Base-by-base conservation (phyloP, 1,139 yeast species). In the Insectozyma bohioensis region DNA sequence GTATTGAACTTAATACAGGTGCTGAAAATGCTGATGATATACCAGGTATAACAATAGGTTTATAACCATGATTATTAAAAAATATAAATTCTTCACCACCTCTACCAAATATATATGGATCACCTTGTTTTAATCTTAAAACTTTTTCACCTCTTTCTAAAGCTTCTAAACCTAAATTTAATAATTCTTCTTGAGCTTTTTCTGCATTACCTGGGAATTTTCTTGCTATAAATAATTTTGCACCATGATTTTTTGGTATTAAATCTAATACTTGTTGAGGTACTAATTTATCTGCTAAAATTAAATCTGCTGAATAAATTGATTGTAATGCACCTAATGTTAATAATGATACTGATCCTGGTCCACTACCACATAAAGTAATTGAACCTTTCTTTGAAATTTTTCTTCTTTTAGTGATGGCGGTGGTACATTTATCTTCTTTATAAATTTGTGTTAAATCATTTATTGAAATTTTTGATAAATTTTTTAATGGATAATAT, bases 191-290 rank as follows among this genome's bases (percentile, higher is more conserved):
- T 57, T 92, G 98, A 0, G 97, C 97, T 31, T 75, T 73, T 51
- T 88, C 97, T 1, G 98, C 97, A 54, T 92, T 90, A 1, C 98
- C 98, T 1, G 97, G 97, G 59, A 88, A 92, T 57, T 92, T 92
- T 28, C 88, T 73, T 10, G 98, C 97, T 42, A 90, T 88, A 53
- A 85, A 87, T 4, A 84, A 64, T 33, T 80, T 81, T 1, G 95
- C 85, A 7, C 37, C 39, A 29, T 66, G 51, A 26, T 71, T 66
- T 22, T 73, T 58, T 0, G 97, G 97, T 11, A 90, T 83, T 21
- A 88, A 61, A 33, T 83, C 88, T 20, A 90, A 63, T 1, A 92
- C 95, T 47, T 82, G 83, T 46, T 84, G 85, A 3, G 97, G 98
- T 0, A 92, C 97, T 22, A 92, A 67, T 51, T 92, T 92, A 56